Percentiles rank a stretch among this genome's conserved stretches.
Conservation (phyloP, 495 filamentous ascomycete species). For the Letharia columbiana region DNA sequence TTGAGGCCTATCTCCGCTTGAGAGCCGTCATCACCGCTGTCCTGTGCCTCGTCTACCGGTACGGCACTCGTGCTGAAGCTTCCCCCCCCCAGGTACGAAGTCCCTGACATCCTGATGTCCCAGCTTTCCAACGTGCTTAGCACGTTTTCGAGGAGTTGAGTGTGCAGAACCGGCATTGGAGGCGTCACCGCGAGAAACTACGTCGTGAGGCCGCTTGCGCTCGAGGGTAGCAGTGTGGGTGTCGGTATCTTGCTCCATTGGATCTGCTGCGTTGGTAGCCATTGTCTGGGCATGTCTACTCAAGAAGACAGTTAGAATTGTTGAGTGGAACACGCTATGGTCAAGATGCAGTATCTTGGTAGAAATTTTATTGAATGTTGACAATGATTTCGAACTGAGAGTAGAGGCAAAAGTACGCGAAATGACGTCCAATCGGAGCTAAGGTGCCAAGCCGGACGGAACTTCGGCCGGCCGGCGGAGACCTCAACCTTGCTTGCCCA, state of each 20-base stretch:
- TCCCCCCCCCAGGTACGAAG: slow-evolving; percentile 14
- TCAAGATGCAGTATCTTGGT: background rate
- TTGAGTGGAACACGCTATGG: background rate
- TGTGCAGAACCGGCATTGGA: slow-evolving; percentile 7
- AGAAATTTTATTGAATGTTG: background rate
- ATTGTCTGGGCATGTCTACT: background rate
- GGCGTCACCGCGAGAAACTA: background rate
- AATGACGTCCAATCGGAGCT: slow-evolving; percentile 16
- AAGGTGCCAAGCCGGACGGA: background rate
- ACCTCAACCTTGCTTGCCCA: background rate
- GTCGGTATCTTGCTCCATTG: slow-evolving; percentile 8
- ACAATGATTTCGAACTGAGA: background rate
- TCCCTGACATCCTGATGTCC: slow-evolving; percentile 11
- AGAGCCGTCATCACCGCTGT: background rate
- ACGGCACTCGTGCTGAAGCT: slow-evolving; percentile 13
- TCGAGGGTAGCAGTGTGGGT: slow-evolving; percentile 12
- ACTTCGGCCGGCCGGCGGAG: background rate
- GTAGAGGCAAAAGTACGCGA: background rate
- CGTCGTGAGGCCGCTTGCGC: slow-evolving; percentile 12
- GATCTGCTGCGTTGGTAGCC: background rate
- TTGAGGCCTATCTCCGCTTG: background rate
- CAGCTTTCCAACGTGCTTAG: background rate
- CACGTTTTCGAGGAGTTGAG: slow-evolving; percentile 19
- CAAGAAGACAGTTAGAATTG: no score
- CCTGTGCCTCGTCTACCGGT: slow-evolving; percentile 1